These are phyloP conservation scores for Tetraselmis chui DNA, from an alignment of 139 green algal species.

Conservation along the genomic window DNA sequence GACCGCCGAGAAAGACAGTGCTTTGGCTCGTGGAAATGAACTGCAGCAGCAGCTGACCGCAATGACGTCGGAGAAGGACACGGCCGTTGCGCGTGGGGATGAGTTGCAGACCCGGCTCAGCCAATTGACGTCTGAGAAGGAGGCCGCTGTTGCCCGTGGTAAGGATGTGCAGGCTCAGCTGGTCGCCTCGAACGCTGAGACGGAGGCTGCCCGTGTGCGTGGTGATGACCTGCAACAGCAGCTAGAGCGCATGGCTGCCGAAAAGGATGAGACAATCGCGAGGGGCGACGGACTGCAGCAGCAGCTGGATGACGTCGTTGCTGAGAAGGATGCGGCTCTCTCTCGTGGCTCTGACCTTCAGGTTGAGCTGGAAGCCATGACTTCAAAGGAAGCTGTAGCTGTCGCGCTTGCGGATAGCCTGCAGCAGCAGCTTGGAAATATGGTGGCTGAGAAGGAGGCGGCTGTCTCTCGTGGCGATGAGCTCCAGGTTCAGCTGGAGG, in stretches of 20 bases:
- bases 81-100: too few species aligned
- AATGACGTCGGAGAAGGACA: slow-evolving; percentile 5
- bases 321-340: not conserved
- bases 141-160: not conserved
- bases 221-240: not conserved
- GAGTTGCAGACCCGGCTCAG: too few species aligned
- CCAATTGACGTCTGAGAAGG: too few species aligned
- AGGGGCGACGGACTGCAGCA: not conserved
- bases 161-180: not conserved
- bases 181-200: not conserved
- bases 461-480: not conserved
- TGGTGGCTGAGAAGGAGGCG: not conserved
- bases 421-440: not conserved
- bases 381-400: too few species aligned
- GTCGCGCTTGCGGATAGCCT: too few species aligned
- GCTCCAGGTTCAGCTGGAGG: not conserved
- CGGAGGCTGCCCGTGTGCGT: not conserved
- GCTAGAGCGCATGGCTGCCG: not conserved
- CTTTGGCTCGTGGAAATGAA: slow-evolving; percentile 3
- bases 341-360: not conserved
- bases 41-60: slow-evolving; percentile 4
- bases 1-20: not conserved
- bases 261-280: not conserved
- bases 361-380: not conserved
- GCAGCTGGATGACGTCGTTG: slow-evolving; percentile 13